Conservation (phyloP, 768 basidiomycete genomes). For the Leccinum fibrillosum region DNA sequence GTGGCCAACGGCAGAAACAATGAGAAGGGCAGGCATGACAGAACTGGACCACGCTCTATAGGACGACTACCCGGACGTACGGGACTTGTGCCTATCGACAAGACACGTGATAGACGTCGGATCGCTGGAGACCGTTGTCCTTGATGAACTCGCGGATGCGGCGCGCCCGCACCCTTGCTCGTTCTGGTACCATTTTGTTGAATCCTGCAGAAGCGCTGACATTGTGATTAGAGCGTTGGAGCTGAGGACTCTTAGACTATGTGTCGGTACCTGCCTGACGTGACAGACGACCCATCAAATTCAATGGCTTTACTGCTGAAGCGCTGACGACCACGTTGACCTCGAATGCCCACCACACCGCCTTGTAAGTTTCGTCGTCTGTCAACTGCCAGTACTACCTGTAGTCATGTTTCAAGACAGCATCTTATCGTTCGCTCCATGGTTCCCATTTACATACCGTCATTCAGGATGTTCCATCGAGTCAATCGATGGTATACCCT, state of each 20-base stretch:
- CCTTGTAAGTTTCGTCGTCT: conserved; percentile 5
- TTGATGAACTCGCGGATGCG: conserved; percentile 50
- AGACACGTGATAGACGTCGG: conserved; percentile 32
- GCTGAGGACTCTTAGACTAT: neutral
- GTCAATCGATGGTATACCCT: neutral
- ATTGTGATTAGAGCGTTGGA: neutral
- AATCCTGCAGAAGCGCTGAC: neutral
- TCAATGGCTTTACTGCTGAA: neutral
- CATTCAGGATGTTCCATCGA: neutral
- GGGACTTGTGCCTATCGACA: too few species aligned
- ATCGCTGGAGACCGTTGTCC: conserved; percentile 35
- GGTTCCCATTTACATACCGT: conserved; percentile 1
- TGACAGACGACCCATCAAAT: neutral
- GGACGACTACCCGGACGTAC: too few species aligned
- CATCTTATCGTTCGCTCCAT: neutral
- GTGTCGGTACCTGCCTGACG: conserved; percentile 9
- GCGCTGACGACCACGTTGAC: neutral
- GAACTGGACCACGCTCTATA: too few species aligned
- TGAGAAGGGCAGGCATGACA: too few species aligned
- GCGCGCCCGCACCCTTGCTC: conserved; percentile 63
- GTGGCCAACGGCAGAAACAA: too few species aligned
- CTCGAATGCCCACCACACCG: conserved; percentile 9
- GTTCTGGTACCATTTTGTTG: conserved; percentile 35
- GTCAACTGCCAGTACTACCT: conserved; percentile 2
- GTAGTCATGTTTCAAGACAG: neutral